These are phyloP conservation scores for Kitagawia praeruptora DNA, from an alignment of 129 eudicot genomes.

Conservation along the genomic window DNA sequence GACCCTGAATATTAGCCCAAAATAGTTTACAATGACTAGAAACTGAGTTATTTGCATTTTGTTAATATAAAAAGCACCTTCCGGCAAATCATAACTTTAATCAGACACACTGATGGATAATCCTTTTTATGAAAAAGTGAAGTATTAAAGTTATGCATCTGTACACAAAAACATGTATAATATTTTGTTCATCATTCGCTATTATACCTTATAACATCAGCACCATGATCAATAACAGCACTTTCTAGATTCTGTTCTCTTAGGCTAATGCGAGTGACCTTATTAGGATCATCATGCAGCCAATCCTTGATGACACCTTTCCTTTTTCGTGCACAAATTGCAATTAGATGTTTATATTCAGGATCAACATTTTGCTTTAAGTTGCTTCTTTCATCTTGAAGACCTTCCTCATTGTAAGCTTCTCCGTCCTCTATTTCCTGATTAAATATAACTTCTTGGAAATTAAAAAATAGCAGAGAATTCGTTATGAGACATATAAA, in stretches of 20 bases:
- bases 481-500: neutral
- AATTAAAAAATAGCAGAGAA: neutral
- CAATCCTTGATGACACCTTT: constrained; percentile 23
- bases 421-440: neutral
- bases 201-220: constrained; percentile 35
- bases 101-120: neutral
- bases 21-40: neutral
- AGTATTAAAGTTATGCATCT: neutral
- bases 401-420: constrained; percentile 21
- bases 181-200: neutral
- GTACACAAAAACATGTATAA: neutral
- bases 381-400: constrained; percentile 19
- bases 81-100: neutral
- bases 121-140: neutral
- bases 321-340: constrained; percentile 36
- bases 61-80: neutral
- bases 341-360: constrained; percentile 35
- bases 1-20: neutral
- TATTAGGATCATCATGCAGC: constrained; percentile 26
- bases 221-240: constrained; percentile 30
- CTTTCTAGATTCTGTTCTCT: constrained; percentile 43
- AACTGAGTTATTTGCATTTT: neutral
- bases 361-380: constrained; percentile 28
- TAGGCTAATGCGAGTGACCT: constrained; percentile 39
- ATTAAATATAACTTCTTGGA: neutral